Conservation (phyloP, 352 stramenopile genomes). For the Sclerospora graminicola region DNA sequence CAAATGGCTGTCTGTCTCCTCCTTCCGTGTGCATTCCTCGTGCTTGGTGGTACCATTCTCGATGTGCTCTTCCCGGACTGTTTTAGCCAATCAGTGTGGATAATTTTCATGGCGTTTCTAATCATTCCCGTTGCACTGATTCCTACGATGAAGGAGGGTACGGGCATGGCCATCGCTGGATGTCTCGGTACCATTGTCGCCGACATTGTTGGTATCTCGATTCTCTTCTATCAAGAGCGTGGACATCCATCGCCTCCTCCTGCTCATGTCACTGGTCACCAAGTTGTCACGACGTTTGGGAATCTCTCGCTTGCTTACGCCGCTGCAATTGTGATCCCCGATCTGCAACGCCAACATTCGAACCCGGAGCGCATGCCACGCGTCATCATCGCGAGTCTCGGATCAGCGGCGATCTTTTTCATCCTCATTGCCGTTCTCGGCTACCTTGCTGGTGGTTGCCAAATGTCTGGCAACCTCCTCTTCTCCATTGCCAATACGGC, state of each 20-base stretch:
- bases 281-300: slow-evolving; percentile 21
- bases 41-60: slow-evolving; percentile 14
- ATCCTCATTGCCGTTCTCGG: slow-evolving; percentile 8
- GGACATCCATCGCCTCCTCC: slow-evolving; percentile 14
- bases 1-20: slow-evolving; percentile 19
- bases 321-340: slow-evolving; percentile 16
- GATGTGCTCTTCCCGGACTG: slow-evolving; percentile 20
- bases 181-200: slow-evolving; percentile 19
- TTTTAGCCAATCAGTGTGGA: slow-evolving; percentile 20
- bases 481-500: slow-evolving; percentile 15
- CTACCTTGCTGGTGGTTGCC: slow-evolving; percentile 11
- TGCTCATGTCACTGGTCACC: slow-evolving; percentile 7
- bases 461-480: slow-evolving; percentile 21
- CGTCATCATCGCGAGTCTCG: slow-evolving; percentile 16
- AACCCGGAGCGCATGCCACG: slow-evolving; percentile 20
- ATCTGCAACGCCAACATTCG: slow-evolving; percentile 18
- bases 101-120: slow-evolving; percentile 21
- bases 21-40: slow-evolving; percentile 17
- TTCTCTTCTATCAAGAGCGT: slow-evolving; percentile 10
- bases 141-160: slow-evolving; percentile 19
- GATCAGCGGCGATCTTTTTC: slow-evolving; percentile 12
- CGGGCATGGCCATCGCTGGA: slow-evolving; percentile 13
- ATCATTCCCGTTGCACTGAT: slow-evolving; percentile 16
- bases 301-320: slow-evolving; percentile 22
- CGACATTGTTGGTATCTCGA: slow-evolving; percentile 14